phyloP scores from a whole-genome alignment of 1,284 basidiomycete species.

The Cryptococcus hybrid region DNA sequence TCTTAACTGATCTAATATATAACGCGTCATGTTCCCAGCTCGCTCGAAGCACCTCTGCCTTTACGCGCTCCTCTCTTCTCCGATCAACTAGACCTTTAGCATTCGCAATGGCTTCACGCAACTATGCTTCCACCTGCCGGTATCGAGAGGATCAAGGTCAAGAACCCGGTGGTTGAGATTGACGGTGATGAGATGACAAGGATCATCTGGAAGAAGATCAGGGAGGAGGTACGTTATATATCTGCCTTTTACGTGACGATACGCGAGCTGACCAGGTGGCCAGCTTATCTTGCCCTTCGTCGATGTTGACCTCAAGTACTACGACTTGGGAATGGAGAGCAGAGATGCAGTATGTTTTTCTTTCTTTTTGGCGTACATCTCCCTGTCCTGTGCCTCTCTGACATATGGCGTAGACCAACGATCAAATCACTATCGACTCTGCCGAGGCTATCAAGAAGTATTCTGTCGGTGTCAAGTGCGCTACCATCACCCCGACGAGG shows the following conservation, averaged over 20 bases:
- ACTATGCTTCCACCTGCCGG: slow-evolving; percentile 29
- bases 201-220: slow-evolving; percentile 99
- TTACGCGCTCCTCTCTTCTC: not conserved
- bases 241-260: not conserved
- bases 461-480: slow-evolving; percentile 81
- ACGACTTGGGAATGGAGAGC: slow-evolving; percentile 89
- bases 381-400: slow-evolving; percentile 1
- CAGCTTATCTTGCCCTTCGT: slow-evolving; percentile 94
- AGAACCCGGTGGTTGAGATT: slow-evolving; percentile 92
- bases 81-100: not conserved
- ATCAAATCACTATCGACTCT: slow-evolving; percentile 88
- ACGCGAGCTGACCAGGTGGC: not conserved
- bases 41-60: not conserved
- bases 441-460: slow-evolving; percentile 85
- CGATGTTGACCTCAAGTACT: slow-evolving; percentile 97
- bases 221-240: slow-evolving; percentile 70
- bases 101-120: slow-evolving; percentile 18
- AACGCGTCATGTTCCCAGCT: not conserved
- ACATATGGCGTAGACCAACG: slow-evolving; percentile 67
- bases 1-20: not conserved
- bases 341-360: slow-evolving; percentile 68
- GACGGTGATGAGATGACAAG: slow-evolving; percentile 97
- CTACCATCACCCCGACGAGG: slow-evolving; percentile 98
- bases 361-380: not conserved
- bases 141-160: slow-evolving; percentile 61